Percentiles rank a stretch among this genome's conserved stretches.
phyloP scores from a whole-genome alignment of 257 asterid genomes.

The Echites panduratus region DNA sequence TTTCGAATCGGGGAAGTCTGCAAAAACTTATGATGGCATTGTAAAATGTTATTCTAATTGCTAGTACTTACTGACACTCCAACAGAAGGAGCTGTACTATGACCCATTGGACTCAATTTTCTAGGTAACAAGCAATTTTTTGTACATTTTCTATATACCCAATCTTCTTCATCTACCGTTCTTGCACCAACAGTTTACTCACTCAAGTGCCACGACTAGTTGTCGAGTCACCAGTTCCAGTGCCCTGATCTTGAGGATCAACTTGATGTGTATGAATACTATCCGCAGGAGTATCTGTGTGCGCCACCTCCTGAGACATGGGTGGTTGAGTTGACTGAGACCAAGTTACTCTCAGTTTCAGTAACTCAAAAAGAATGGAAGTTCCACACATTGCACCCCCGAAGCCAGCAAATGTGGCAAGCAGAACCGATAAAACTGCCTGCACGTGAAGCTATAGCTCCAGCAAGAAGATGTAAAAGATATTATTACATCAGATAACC shows the following conservation, averaged over 20 bases:
- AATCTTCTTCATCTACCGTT: background rate
- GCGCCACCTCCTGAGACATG: constrained; percentile 26
- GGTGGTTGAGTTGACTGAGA: constrained; percentile 29
- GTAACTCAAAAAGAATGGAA: constrained; percentile 50
- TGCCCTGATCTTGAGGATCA: constrained; percentile 26
- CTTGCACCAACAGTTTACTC: background rate
- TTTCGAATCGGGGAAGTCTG: background rate
- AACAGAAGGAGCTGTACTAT: background rate
- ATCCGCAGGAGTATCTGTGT: constrained; percentile 33
- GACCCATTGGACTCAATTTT: background rate
- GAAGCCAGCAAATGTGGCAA: constrained; percentile 80
- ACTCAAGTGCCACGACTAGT: constrained; percentile 23
- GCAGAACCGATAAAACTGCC: constrained; percentile 65
- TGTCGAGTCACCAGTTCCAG: constrained; percentile 25
- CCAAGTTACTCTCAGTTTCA: constrained; percentile 50
- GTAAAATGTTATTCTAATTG: background rate
- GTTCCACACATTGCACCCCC: constrained; percentile 89
- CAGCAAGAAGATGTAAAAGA: constrained; percentile 6
- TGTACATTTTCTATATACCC: constrained; percentile 2
- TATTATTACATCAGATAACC: background rate
- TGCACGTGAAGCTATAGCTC: constrained; percentile 58
- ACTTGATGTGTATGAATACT: constrained; percentile 23
- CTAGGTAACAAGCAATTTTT: background rate
- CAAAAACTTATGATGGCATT: background rate
- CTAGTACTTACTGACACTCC: background rate